These are phyloP conservation scores for Paradendryphiella salina DNA, from an alignment of 2,329 filamentous ascomycete species.

Conservation along the genomic window DNA sequence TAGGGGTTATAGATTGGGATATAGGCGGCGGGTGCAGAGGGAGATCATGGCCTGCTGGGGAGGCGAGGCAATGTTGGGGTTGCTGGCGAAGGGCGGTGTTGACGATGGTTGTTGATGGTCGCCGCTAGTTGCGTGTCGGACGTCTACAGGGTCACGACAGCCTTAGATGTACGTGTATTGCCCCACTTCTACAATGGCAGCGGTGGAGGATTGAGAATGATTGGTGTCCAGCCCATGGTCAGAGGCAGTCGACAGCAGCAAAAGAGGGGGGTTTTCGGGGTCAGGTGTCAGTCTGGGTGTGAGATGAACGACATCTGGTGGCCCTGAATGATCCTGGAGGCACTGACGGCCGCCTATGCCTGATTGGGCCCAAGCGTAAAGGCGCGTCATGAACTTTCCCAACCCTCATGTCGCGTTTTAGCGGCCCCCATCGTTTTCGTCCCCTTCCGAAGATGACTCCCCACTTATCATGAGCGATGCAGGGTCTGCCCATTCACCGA, in stretches of 20 bases:
- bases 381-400: constrained; percentile 26
- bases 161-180: constrained; percentile 10
- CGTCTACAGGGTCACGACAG: constrained; percentile 24
- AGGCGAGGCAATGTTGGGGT: constrained; percentile 30
- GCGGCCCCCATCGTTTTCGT: constrained; percentile 7
- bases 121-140: constrained; percentile 16
- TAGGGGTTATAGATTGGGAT: constrained; percentile 19
- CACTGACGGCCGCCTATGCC: constrained; percentile 17
- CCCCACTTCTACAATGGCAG: constrained; percentile 20
- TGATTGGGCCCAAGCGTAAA: constrained; percentile 16
- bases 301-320: constrained; percentile 19
- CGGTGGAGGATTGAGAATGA: constrained; percentile 9
- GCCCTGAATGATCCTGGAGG: constrained; percentile 21
- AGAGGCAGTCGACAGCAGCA: constrained; percentile 15
- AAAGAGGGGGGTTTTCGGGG: constrained; percentile 18
- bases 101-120: constrained; percentile 26
- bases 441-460: constrained; percentile 20
- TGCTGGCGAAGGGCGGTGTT: constrained; percentile 30
- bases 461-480: constrained; percentile 31
- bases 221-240: constrained; percentile 24
- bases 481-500: constrained; percentile 18
- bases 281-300: constrained; percentile 19
- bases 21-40: constrained; percentile 20
- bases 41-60: constrained; percentile 36
- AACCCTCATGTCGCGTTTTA: constrained; percentile 19